Conservation (phyloP, 2,329 filamentous ascomycete genomes). For the Rhytidhysteron rufulum region DNA sequence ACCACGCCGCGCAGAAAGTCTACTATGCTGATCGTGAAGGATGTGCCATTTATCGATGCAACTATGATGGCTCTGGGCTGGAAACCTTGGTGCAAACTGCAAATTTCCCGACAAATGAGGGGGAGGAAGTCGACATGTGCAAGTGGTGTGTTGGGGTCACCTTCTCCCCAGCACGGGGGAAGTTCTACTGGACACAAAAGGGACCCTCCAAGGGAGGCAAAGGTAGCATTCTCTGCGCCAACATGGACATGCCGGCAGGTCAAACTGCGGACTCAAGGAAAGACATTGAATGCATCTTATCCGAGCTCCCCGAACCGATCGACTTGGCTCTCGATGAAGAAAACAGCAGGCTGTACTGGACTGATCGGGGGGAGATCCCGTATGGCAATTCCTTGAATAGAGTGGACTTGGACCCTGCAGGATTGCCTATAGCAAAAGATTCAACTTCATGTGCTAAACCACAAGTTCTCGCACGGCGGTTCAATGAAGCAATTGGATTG, state of each 20-base stretch:
- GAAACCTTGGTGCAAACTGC: background rate
- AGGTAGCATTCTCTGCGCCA: too few relatives aligned
- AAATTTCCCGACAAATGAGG: too few relatives aligned
- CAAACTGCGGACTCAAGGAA: conserved; percentile 2
- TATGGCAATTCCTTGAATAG: conserved; percentile 54
- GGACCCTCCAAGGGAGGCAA: too few relatives aligned
- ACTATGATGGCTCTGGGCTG: background rate
- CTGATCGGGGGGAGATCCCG: conserved; percentile 57
- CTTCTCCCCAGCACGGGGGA: too few relatives aligned
- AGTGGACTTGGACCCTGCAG: too few relatives aligned
- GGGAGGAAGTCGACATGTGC: too few relatives aligned
- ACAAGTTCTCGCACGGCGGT: too few relatives aligned
- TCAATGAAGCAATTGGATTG: too few relatives aligned
- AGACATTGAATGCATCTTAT: conserved; percentile 10
- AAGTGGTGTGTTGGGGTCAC: too few relatives aligned
- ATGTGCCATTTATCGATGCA: background rate
- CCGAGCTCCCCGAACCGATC: conserved; percentile 41
- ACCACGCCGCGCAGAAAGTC: background rate
- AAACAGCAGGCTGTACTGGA: conserved; percentile 53
- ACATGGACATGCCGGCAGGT: background rate
- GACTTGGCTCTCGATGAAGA: conserved; percentile 54
- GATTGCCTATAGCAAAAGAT: too few relatives aligned
- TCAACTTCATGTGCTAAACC: too few relatives aligned
- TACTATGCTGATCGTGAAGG: background rate
- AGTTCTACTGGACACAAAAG: too few relatives aligned